Percentiles rank a stretch among this genome's conserved stretches.
These are phyloP conservation scores for Xylaria sp. DNA, from an alignment of 2,329 filamentous ascomycete species.

Conservation along the genomic window DNA sequence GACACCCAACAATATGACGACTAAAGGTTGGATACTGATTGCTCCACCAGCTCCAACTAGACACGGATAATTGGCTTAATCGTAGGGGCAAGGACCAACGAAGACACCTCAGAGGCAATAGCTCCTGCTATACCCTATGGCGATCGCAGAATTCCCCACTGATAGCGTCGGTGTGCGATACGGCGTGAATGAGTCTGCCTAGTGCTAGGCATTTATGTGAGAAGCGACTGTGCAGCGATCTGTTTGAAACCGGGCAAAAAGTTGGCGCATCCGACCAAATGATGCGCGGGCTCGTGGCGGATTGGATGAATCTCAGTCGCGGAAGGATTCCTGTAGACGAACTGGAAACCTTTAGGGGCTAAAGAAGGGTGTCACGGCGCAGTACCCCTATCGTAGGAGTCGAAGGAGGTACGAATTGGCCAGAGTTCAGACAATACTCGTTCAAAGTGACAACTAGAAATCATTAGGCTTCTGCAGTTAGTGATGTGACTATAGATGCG, in stretches of 20 bases:
- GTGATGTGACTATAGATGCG: conserved; percentile 28
- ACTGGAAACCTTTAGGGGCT: conserved; percentile 17
- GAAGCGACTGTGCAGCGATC: conserved; percentile 33
- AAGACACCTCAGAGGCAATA: conserved; percentile 43
- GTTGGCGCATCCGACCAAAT: conserved; percentile 30
- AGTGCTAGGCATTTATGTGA: conserved; percentile 38
- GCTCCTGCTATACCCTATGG: conserved; percentile 52
- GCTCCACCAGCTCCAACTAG: conserved; percentile 10
- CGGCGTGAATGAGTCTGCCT: conserved; percentile 41
- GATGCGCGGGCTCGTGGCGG: conserved; percentile 15
- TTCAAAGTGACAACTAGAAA: conserved; percentile 38
- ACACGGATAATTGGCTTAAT: conserved; percentile 30
- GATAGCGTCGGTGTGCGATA: conserved; percentile 36
- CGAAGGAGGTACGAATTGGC: conserved; percentile 32
- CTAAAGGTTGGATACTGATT: conserved; percentile 4
- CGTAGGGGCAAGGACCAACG: conserved; percentile 37
- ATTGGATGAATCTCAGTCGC: conserved; percentile 12
- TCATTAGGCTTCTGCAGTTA: conserved; percentile 35
- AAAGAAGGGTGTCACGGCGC: conserved; percentile 31
- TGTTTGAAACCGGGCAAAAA: conserved; percentile 36
- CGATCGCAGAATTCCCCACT: conserved; percentile 33
- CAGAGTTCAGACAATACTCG: conserved; percentile 32
- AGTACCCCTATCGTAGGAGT: conserved; percentile 28
- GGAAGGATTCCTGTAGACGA: conserved; percentile 16
- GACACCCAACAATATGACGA: conserved; percentile 31